These are phyloP conservation scores for Mariannaea sp. DNA, from an alignment of 2,329 filamentous ascomycete genomes.

Conservation along the genomic window DNA sequence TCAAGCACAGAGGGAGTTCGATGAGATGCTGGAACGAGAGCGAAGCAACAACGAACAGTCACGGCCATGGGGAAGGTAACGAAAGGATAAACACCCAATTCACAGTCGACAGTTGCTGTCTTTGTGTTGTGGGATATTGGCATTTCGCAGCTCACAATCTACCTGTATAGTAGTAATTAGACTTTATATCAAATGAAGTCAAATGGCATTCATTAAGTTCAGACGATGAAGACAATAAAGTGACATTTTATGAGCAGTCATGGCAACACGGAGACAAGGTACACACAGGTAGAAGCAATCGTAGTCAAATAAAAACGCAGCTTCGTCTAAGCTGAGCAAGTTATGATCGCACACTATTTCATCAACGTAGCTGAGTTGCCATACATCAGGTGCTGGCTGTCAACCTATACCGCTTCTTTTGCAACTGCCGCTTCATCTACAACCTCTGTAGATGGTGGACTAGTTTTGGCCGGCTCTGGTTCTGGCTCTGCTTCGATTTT, in stretches of 20 bases:
- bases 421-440: constrained; percentile 41
- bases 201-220: background rate
- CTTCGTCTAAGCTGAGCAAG: too few species aligned
- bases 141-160: constrained; percentile 1
- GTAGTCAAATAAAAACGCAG: too few species aligned
- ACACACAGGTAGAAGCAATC: too few species aligned
- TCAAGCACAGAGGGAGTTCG: constrained; percentile 57
- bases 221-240: constrained; percentile 10
- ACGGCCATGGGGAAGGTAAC: constrained; percentile 35
- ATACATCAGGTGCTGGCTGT: too few species aligned
- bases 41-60: constrained; percentile 41
- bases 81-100: constrained; percentile 2
- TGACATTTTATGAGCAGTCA: too few species aligned
- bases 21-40: constrained; percentile 54
- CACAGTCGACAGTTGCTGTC: background rate
- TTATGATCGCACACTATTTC: too few species aligned
- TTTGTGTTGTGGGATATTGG: constrained; percentile 3
- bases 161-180: background rate
- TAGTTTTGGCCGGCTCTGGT: constrained; percentile 40
- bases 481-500: constrained; percentile 21
- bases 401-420: background rate
- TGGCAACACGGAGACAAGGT: too few species aligned
- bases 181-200: too few species aligned
- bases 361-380: constrained; percentile 3
- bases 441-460: constrained; percentile 44